Conservation (phyloP, 192 early-diverging fungal species). For the Linnemannia zychae region DNA sequence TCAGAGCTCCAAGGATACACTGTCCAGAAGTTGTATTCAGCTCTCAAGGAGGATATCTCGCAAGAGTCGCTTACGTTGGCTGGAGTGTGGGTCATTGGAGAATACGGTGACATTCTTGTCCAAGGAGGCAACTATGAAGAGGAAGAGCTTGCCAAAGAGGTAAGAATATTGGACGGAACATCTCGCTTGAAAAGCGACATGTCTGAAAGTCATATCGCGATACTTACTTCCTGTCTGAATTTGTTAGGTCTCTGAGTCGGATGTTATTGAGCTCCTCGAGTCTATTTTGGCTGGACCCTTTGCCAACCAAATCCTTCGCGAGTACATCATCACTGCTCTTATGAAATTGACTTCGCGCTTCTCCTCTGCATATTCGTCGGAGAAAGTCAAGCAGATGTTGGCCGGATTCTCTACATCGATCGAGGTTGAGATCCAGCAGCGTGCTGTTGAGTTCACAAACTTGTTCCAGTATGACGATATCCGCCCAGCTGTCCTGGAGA, state of each 20-base stretch:
- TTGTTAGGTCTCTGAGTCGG: conserved; percentile 71
- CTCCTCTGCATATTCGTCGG: conserved; percentile 56
- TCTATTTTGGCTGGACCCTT: conserved; percentile 85
- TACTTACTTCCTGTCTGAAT: neutral
- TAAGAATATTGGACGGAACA: neutral
- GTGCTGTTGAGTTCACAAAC: conserved; percentile 91
- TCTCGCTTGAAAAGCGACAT: neutral
- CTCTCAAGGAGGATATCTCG: conserved; percentile 83
- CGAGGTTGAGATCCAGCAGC: conserved; percentile 94
- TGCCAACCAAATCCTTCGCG: conserved; percentile 82
- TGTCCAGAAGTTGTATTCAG: conserved; percentile 88
- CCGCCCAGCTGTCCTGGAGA: conserved; percentile 86
- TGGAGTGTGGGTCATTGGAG: conserved; percentile 95
- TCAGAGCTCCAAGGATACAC: conserved; percentile 90
- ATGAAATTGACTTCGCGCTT: conserved; percentile 93
- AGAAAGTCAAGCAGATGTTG: conserved; percentile 72
- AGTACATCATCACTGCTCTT: conserved; percentile 88
- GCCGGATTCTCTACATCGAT: conserved; percentile 75
- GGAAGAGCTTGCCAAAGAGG: conserved; percentile 71
- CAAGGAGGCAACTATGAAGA: conserved; percentile 77
- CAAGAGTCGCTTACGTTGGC: conserved; percentile 91
- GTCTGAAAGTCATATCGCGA: neutral
- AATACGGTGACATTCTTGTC: conserved; percentile 95
- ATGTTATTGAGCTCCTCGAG: conserved; percentile 82
- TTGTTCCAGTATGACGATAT: conserved; percentile 83